Base-by-base conservation (phyloP, 352 stramenopile genomes). In the Globisporangium recalcitrans region DNA sequence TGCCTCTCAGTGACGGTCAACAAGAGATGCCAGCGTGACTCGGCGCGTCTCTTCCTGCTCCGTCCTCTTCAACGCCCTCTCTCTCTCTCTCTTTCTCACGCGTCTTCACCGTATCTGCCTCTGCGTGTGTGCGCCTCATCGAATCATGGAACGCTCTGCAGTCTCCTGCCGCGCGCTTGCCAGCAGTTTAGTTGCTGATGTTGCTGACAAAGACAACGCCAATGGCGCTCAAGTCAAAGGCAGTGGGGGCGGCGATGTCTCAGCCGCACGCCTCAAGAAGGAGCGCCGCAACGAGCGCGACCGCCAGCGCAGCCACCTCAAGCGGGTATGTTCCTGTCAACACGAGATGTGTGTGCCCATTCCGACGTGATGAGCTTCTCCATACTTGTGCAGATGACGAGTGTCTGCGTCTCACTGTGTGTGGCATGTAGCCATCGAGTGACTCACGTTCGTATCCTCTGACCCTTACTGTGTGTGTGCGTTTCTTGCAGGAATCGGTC, bases 281-380 rank as follows among this genome's bases (percentile, higher is more conserved):
- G 58, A 66, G 54, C 66, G 70, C 3, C 77, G 79, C 58, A 88
- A 88, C 64, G 79, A 81, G 31, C 79, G 79, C 58, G 79, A 88
- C 62, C 77, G 79, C 51, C 69, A 77, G 49, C 77, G 74, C 61
- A 84, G 69, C 40, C 71, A 76, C 31, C 68, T 80, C 66, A 85
- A 85, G 60, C 71, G 78, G 53, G 78, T 87, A 60, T 40, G 63
- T 29, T 0, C 1, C n/a, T n/a, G n/a, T n/a, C n/a, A n/a, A n/a
- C n/a, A n/a, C n/a, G n/a, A n/a, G n/a, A n/a, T n/a, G n/a, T n/a
- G 48, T 24, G 36, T 21, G 14, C 21, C 7, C 4, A 21, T n/a
- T 13, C 13, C 36, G 36, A 6, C 5, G 36, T 21, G 14, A 44
- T 44, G 36, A n/a, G n/a, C n/a, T n/a, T n/a, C n/a, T n/a, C n/a